These are phyloP conservation scores for Populus davidiana DNA, from an alignment of 345 rosid species.

Conservation along the genomic window DNA sequence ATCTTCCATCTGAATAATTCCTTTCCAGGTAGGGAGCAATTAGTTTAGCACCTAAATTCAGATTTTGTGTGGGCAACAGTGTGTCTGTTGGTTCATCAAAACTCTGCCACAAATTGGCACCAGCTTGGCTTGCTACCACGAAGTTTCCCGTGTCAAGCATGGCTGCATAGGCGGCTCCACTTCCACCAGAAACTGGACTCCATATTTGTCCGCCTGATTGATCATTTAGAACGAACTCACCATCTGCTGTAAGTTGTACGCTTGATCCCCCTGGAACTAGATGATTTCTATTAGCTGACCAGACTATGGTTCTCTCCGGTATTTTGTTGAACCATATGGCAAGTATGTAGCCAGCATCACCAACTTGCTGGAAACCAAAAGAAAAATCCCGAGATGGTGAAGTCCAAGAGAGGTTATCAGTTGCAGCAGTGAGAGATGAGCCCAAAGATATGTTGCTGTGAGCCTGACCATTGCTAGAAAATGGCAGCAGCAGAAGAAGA, in stretches of 20 bases:
- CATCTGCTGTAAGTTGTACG: slow-evolving; percentile 30
- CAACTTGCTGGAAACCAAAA: slow-evolving; percentile 40
- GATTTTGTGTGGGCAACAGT: slow-evolving; percentile 42
- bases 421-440: slow-evolving; percentile 23
- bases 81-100: slow-evolving; percentile 57
- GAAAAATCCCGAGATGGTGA: slow-evolving; percentile 52
- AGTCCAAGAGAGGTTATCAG: slow-evolving; percentile 22
- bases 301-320: slow-evolving; percentile 41
- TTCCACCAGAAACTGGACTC: slow-evolving; percentile 12
- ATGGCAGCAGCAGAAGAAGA: slow-evolving; percentile 18
- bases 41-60: slow-evolving; percentile 18
- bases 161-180: slow-evolving; percentile 34
- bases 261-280: slow-evolving; percentile 36
- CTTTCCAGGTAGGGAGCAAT: slow-evolving; percentile 22
- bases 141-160: slow-evolving; percentile 59
- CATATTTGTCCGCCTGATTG: slow-evolving; percentile 27
- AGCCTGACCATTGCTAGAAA: slow-evolving; percentile 23
- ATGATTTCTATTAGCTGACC: slow-evolving; percentile 43
- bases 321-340: slow-evolving; percentile 44
- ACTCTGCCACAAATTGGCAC: slow-evolving; percentile 40
- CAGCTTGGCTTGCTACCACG: slow-evolving; percentile 21
- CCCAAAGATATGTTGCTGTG: slow-evolving; percentile 24
- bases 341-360: slow-evolving; percentile 21
- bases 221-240: slow-evolving; percentile 38
- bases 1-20: slow-evolving; percentile 26